Conservation (phyloP, 2,329 filamentous ascomycete species). For the Polychaeton citri region DNA sequence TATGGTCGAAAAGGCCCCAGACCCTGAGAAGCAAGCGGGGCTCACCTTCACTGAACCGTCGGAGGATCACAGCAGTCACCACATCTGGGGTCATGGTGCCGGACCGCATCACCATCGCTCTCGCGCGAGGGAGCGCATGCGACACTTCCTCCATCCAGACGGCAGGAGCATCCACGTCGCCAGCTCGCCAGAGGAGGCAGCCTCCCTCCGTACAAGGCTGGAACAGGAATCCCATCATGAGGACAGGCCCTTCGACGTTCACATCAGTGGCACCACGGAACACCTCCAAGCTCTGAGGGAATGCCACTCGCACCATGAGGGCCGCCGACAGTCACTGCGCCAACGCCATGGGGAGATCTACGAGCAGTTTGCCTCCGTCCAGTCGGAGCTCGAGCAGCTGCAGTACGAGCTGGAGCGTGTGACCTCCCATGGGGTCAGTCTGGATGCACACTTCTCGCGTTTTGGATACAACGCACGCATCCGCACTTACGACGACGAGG, state of each 20-base stretch:
- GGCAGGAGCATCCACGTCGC: slow-evolving; percentile 45
- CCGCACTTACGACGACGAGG: slow-evolving; percentile 20
- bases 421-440: slow-evolving; percentile 38
- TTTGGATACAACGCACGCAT: slow-evolving; percentile 50
- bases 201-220: slow-evolving; percentile 34
- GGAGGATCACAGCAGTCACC: too few relatives aligned
- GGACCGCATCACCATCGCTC: background rate
- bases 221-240: slow-evolving; percentile 19
- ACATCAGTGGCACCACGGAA: slow-evolving; percentile 44
- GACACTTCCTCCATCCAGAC: slow-evolving; percentile 42
- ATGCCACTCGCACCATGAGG: slow-evolving; percentile 41
- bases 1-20: background rate
- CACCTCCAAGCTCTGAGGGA: slow-evolving; percentile 37
- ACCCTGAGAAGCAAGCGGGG: background rate
- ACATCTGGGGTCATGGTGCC: too few relatives aligned
- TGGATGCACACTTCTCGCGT: slow-evolving; percentile 49
- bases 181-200: slow-evolving; percentile 41
- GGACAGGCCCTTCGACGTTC: slow-evolving; percentile 37
- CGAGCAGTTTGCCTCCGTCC: slow-evolving; percentile 44
- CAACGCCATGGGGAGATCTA: slow-evolving; percentile 38
- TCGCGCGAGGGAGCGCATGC: slow-evolving; percentile 27
- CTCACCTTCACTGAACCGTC: background rate
- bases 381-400: slow-evolving; percentile 40
- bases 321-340: slow-evolving; percentile 33
- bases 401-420: slow-evolving; percentile 41